phyloP scores from a whole-genome alignment of 2,329 filamentous ascomycete genomes.

The Harringtonia lauricola region DNA sequence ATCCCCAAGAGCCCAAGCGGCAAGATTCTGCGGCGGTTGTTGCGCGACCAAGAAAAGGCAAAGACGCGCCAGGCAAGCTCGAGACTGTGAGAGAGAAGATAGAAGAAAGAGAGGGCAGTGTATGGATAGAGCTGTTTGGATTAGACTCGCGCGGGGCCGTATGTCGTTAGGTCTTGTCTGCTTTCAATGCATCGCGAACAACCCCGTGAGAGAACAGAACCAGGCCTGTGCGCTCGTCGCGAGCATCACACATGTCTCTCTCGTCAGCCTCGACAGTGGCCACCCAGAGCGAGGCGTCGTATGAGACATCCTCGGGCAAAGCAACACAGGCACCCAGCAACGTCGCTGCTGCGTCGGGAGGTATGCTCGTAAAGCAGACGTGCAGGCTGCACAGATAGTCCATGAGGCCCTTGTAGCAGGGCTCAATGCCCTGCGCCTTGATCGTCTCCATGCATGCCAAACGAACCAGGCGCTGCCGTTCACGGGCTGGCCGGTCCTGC shows the following conservation, averaged over 20 bases:
- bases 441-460: slow-evolving; percentile 7
- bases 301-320: background rate
- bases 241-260: slow-evolving; percentile 1
- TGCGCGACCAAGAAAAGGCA: slow-evolving; percentile 56
- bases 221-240: slow-evolving; percentile 1
- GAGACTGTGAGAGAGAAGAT: slow-evolving; percentile 4
- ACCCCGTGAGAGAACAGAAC: slow-evolving; percentile 1
- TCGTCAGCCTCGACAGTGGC: slow-evolving; percentile 7
- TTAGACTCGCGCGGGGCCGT: too few relatives aligned
- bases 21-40: slow-evolving; percentile 58
- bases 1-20: slow-evolving; percentile 66
- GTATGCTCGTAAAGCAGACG: slow-evolving; percentile 5
- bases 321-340: background rate
- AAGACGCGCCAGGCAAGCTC: slow-evolving; percentile 4
- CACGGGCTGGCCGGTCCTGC: background rate
- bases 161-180: too few relatives aligned
- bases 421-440: slow-evolving; percentile 1
- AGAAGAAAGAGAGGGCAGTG: too few relatives aligned
- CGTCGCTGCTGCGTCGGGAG: background rate
- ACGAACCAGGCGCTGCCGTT: background rate
- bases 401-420: slow-evolving; percentile 8
- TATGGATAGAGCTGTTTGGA: background rate
- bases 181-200: slow-evolving; percentile 4
- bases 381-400: slow-evolving; percentile 10
- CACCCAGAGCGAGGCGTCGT: slow-evolving; percentile 3